Evolutionary conservation across 2,329 filamentous ascomycete genomes (phyloP).

Genomic region (Diplocarpon mali): DNA sequence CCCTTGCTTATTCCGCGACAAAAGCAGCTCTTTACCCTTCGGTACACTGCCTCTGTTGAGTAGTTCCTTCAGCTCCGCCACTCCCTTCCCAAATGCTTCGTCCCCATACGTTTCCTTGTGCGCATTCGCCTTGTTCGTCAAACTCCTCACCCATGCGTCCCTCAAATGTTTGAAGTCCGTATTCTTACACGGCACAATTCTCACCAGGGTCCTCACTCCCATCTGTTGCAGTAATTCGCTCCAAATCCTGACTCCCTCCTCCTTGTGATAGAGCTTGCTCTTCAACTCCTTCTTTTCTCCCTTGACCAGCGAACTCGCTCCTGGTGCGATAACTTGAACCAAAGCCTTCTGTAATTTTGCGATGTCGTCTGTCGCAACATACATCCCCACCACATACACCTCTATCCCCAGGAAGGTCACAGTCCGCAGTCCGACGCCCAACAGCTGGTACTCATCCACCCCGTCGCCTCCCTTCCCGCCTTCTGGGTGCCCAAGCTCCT

Average conservation of each 20-base stretch:
- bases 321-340: conserved; percentile 61
- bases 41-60: conserved; percentile 73
- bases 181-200: conserved; percentile 81
- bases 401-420: conserved; percentile 85
- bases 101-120: conserved; percentile 47
- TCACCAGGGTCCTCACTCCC: conserved; percentile 64
- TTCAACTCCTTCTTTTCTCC: conserved; percentile 69
- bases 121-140: conserved; percentile 44
- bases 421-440: conserved; percentile 78
- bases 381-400: conserved; percentile 91
- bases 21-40: conserved; percentile 66
- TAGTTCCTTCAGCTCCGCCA: conserved; percentile 69
- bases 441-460: conserved; percentile 65
- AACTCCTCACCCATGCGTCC: conserved; percentile 80
- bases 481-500: conserved; percentile 5
- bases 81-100: conserved; percentile 62
- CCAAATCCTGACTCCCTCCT: conserved; percentile 64
- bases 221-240: conserved; percentile 53
- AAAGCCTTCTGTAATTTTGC: conserved; percentile 68
- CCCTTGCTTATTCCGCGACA: conserved; percentile 57
- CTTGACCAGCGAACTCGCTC: conserved; percentile 73
- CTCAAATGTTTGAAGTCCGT: conserved; percentile 90
- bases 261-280: conserved; percentile 56
- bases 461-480: conserved; percentile 7
- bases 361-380: conserved; percentile 76